These are phyloP conservation scores for Penicillium ucsense DNA, from an alignment of 495 filamentous ascomycete genomes.

Conservation along the genomic window DNA sequence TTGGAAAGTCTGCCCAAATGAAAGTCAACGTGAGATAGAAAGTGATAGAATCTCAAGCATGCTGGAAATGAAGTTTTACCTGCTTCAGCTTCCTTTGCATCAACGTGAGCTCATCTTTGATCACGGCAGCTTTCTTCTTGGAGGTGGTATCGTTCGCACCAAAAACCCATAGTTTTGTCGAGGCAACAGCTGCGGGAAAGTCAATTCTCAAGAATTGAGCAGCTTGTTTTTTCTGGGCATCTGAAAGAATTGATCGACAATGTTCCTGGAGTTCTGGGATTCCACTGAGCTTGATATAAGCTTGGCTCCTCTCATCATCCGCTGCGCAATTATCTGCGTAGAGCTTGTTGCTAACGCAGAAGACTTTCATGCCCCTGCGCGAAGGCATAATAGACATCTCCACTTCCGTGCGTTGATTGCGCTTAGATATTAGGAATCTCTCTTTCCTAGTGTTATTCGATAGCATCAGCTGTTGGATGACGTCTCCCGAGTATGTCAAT, in stretches of 20 bases:
- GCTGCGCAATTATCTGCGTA: slow-evolving; percentile 11
- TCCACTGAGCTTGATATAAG: slow-evolving; percentile 19
- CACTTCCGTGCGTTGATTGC: slow-evolving; percentile 7
- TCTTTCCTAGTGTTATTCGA: not conserved
- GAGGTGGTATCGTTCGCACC: not conserved
- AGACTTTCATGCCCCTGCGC: slow-evolving; percentile 8
- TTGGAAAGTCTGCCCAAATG: slow-evolving; percentile 3
- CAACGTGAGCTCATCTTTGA: not conserved
- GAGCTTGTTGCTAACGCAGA: slow-evolving; percentile 28
- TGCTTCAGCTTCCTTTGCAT: not conserved
- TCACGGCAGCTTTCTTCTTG: not conserved
- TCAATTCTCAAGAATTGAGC: slow-evolving; percentile 10
- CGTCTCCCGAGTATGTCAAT: too few relatives aligned
- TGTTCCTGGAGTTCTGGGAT: slow-evolving; percentile 20
- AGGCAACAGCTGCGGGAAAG: slow-evolving; percentile 16
- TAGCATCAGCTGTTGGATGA: too few relatives aligned
- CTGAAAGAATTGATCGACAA: slow-evolving; percentile 22
- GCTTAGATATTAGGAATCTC: not conserved
- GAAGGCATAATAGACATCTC: not conserved
- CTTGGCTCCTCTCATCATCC: not conserved
- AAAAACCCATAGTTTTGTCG: slow-evolving; percentile 14
- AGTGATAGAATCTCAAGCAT: too few relatives aligned
- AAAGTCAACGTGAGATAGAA: too few relatives aligned
- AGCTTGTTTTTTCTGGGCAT: slow-evolving; percentile 13
- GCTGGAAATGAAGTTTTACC: not conserved